Percentiles rank a stretch among this genome's conserved stretches.
Evolutionary conservation across 1,284 basidiomycete species (phyloP).

Genomic region (Rhodotorula sp.): DNA sequence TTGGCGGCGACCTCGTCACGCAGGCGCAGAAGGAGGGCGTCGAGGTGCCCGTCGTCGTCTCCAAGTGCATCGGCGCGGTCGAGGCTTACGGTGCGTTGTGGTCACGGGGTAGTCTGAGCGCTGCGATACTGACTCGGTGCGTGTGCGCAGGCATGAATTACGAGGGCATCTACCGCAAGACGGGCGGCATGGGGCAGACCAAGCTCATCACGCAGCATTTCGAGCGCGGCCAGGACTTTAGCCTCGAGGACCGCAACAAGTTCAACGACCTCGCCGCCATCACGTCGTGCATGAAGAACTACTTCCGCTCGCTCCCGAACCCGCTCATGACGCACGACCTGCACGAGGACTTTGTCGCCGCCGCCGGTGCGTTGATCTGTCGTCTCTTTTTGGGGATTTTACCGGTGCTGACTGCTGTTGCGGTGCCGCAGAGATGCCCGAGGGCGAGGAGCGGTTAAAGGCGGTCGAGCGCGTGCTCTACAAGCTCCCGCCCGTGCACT

Average conservation of each 20-base stretch:
- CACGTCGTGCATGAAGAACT: conserved; percentile 88
- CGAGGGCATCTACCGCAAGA: conserved; percentile 96
- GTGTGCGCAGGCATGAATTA: conserved; percentile 70
- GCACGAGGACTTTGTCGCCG: conserved; percentile 83
- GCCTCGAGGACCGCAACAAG: conserved; percentile 78
- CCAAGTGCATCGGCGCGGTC: conserved; percentile 92
- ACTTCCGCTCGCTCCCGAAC: conserved; percentile 86
- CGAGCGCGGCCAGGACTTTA: conserved; percentile 91
- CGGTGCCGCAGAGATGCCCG: conserved; percentile 58
- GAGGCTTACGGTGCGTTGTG: conserved; percentile 69
- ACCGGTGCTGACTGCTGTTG: conserved; percentile 9
- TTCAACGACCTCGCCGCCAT: conserved; percentile 98
- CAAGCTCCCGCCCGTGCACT: conserved; percentile 82
- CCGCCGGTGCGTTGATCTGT: conserved; percentile 57
- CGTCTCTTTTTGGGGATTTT: no score
- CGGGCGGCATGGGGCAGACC: conserved; percentile 86
- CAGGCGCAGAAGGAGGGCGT: conserved; percentile 44
- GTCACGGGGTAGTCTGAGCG: background rate
- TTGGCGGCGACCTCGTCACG: conserved; percentile 42
- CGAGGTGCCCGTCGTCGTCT: conserved; percentile 82
- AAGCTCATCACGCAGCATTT: conserved; percentile 93
- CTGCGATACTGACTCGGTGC: background rate
- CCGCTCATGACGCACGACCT: conserved; percentile 88
- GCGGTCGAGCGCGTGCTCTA: conserved; percentile 70
- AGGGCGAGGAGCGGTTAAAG: conserved; percentile 58